Evolutionary conservation across 805 yeast species (phyloP).

Genomic region (Saccharomyces paradoxus): DNA sequence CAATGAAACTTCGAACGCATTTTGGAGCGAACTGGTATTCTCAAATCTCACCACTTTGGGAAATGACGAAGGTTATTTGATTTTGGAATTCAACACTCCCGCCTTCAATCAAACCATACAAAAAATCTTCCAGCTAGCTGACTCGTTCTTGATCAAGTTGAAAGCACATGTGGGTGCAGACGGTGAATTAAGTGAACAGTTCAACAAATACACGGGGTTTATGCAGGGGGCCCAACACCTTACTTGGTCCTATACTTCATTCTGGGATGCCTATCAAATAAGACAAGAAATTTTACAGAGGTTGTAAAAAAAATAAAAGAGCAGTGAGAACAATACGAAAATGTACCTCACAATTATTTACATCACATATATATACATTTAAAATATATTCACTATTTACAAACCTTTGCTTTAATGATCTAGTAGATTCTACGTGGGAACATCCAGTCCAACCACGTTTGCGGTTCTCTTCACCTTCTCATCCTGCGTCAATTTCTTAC

Average conservation of each 20-base stretch:
- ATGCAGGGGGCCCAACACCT: constrained; percentile 82
- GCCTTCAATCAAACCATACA: constrained; percentile 41
- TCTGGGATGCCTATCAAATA: constrained; percentile 63
- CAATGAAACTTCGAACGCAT: constrained; percentile 3
- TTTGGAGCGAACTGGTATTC: neutral
- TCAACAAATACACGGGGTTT: constrained; percentile 69
- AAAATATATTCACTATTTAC: neutral
- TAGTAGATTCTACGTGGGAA: constrained; percentile 33
- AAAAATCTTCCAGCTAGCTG: constrained; percentile 49
- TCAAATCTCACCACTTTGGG: neutral
- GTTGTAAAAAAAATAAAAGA: neutral
- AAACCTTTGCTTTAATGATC: neutral
- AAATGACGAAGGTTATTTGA: neutral
- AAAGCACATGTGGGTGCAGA: constrained; percentile 49
- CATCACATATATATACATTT: neutral
- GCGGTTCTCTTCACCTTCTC: constrained; percentile 80
- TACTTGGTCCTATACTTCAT: constrained; percentile 86
- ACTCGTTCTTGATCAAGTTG: constrained; percentile 54
- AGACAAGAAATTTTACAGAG: constrained; percentile 28
- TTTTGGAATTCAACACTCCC: constrained; percentile 19
- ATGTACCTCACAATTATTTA: neutral
- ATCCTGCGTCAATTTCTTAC: constrained; percentile 63
- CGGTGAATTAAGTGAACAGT: constrained; percentile 84
- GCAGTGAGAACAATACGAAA: too few relatives aligned
- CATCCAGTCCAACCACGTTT: constrained; percentile 73